Percentiles rank a stretch among this genome's conserved stretches.
Conservation (phyloP, 495 filamentous ascomycete genomes). For the Thermothielavioides terrestris region DNA sequence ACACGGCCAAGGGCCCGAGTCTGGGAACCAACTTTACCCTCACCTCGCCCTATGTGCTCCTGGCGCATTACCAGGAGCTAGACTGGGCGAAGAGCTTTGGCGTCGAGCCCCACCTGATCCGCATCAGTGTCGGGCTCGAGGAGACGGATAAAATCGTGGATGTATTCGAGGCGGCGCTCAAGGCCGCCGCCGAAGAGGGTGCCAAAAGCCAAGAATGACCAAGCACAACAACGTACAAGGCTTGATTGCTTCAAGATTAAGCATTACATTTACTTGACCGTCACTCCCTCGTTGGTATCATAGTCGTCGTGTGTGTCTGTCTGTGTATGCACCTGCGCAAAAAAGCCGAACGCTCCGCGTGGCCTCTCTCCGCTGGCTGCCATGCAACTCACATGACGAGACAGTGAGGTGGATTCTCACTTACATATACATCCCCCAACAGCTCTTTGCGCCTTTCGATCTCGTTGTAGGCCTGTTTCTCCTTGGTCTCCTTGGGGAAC, state of each 20-base stretch:
- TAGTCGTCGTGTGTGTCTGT: neutral
- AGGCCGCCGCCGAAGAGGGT: slow-evolving; percentile 34
- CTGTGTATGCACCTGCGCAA: neutral
- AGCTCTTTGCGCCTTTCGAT: slow-evolving; percentile 44
- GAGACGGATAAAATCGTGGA: slow-evolving; percentile 53
- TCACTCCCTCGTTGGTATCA: slow-evolving; percentile 1
- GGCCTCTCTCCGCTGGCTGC: neutral
- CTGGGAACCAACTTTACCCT: slow-evolving; percentile 96
- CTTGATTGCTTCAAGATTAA: too few relatives aligned
- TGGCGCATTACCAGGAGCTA: slow-evolving; percentile 87
- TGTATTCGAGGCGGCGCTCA: slow-evolving; percentile 42
- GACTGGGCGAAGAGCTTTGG: slow-evolving; percentile 81
- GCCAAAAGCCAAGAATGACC: neutral
- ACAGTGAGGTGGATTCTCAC: slow-evolving; percentile 39
- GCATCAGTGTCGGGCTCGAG: slow-evolving; percentile 88
- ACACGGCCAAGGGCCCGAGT: slow-evolving; percentile 88
- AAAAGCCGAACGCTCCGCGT: neutral
- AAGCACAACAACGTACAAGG: neutral
- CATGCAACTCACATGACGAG: slow-evolving; percentile 22
- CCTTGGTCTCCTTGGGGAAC: slow-evolving; percentile 62
- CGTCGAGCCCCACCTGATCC: slow-evolving; percentile 65
- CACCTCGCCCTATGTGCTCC: slow-evolving; percentile 74
- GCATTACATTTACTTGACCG: neutral
- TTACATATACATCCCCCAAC: slow-evolving; percentile 39
- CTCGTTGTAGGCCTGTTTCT: slow-evolving; percentile 53